phyloP scores from a whole-genome alignment of 2,329 filamentous ascomycete genomes.

The Zymoseptoria passerinii region DNA sequence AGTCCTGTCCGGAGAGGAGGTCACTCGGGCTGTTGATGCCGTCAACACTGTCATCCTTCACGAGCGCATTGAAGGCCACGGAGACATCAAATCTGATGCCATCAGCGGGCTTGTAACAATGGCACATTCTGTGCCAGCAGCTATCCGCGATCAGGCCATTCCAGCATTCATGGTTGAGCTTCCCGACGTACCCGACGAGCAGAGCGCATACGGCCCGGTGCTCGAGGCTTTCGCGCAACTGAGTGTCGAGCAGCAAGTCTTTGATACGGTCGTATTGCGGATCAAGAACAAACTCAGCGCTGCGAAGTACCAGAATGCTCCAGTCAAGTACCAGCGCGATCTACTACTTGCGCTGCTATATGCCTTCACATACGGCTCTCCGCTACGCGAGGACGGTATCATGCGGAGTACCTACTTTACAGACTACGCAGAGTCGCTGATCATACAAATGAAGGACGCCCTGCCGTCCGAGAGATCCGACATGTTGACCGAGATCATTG shows the following conservation, averaged over 20 bases:
- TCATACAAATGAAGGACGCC: conserved; percentile 31
- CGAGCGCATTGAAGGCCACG: conserved; percentile 48
- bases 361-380: conserved; percentile 46
- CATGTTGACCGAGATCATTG: conserved; percentile 50
- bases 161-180: conserved; percentile 58
- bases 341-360: conserved; percentile 55
- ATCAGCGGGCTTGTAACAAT: conserved; percentile 52
- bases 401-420: conserved; percentile 37
- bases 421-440: conserved; percentile 39
- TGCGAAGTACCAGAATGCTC: conserved; percentile 45
- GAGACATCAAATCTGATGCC: conserved; percentile 51
- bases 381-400: conserved; percentile 34
- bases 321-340: conserved; percentile 48
- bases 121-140: conserved; percentile 52
- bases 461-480: conserved; percentile 37
- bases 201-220: conserved; percentile 44
- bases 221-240: conserved; percentile 58
- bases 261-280: conserved; percentile 54
- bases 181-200: conserved; percentile 42
- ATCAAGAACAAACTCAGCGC: conserved; percentile 55
- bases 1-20: conserved; percentile 36
- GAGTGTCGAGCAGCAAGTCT: conserved; percentile 53
- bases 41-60: conserved; percentile 54
- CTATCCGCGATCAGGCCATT: conserved; percentile 57
- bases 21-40: conserved; percentile 48